These are phyloP conservation scores for Vitis hybrid DNA, from an alignment of 177 flowering plant species.

Conservation along the genomic window DNA sequence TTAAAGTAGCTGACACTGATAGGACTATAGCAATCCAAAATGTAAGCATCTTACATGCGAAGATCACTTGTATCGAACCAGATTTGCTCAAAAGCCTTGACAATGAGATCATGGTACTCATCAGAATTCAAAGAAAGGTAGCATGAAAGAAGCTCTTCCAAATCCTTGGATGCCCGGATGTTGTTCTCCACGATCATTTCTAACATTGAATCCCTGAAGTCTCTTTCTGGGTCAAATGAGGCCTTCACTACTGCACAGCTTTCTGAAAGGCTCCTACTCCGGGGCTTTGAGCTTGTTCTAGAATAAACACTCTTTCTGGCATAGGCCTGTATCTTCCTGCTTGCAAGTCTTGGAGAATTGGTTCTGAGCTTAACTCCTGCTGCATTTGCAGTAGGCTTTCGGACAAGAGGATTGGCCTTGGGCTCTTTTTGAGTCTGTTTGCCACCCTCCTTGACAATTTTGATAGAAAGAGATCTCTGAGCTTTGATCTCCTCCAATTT, in stretches of 20 bases:
- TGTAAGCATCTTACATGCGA: constrained; percentile 1
- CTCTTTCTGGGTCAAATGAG: constrained; percentile 44
- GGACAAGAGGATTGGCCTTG: not conserved
- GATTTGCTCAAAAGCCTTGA: constrained; percentile 38
- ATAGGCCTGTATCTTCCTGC: constrained; percentile 23
- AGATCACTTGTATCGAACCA: constrained; percentile 24
- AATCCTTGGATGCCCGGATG: constrained; percentile 28
- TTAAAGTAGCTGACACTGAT: too few relatives aligned
- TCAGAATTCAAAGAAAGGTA: constrained; percentile 38
- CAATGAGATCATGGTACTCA: constrained; percentile 33
- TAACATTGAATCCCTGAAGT: constrained; percentile 54
- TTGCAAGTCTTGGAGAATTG: constrained; percentile 32
- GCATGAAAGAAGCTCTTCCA: constrained; percentile 45
- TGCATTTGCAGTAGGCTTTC: constrained; percentile 10
- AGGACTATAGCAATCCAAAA: not conserved
- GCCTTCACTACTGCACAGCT: constrained; percentile 43
- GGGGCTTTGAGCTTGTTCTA: not conserved
- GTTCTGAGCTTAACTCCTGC: constrained; percentile 29
- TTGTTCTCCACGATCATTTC: constrained; percentile 50
- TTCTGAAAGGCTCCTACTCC: constrained; percentile 24
- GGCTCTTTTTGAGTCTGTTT: constrained; percentile 18
- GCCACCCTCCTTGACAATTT: constrained; percentile 27
- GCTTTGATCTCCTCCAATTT: constrained; percentile 21
- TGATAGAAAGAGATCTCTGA: constrained; percentile 24
- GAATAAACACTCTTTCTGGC: constrained; percentile 22